Base-by-base conservation (phyloP, 331 rosid genomes). In the Spiraea crenata region DNA sequence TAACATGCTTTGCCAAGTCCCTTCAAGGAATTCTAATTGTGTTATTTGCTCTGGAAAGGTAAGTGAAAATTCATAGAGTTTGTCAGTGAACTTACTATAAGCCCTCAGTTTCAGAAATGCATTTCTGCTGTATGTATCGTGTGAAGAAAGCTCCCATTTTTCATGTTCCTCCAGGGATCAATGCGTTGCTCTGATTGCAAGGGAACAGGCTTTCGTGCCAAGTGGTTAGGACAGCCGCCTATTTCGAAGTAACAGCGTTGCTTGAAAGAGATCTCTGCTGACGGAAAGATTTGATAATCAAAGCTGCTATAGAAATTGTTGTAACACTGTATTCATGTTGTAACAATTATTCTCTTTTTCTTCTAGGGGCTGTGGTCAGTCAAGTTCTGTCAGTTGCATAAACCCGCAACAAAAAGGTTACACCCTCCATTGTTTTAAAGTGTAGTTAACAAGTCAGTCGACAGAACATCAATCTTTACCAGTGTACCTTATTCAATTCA, bases 201-300 rank as follows among this genome's bases (percentile, higher is more conserved):
- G 76, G 99, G 99, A 59, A 93, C 99, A 3, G 96, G 99, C 16
- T 91, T 91, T 77, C 95, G 99, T 72, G 99, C 99, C 57, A 93
- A 86, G 85, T 93, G 99, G 99, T 77, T 93, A 77, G 95, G 86
- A 64, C 90, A 91, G 73, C 97, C 96, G 60, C 96, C 96, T 62
- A 71, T 84, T 64, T 72, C 64, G 60, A 77, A 74, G 67, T 76
- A 85, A 76, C 40, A 46, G 49, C 60, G 10, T 48, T 59, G 61
- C 45, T 69, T 14, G 45, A 56, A 19, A 42, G 74, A 56, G 35
- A 15, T 44, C 42, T 57, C 57, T 35, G 44, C 47, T 41, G 7
- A 20, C 4, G 37, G 59, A 39, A 59, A 51, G 51, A 40, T 68
- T 10, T 20, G 51, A 58, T n/a, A 16, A 17, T 41, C 46, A 7